Evolutionary conservation across 371 early-diverging fungal genomes (phyloP), one percentile per base, ranked within the genome.

Genomic region (Mortierella sp.): DNA sequence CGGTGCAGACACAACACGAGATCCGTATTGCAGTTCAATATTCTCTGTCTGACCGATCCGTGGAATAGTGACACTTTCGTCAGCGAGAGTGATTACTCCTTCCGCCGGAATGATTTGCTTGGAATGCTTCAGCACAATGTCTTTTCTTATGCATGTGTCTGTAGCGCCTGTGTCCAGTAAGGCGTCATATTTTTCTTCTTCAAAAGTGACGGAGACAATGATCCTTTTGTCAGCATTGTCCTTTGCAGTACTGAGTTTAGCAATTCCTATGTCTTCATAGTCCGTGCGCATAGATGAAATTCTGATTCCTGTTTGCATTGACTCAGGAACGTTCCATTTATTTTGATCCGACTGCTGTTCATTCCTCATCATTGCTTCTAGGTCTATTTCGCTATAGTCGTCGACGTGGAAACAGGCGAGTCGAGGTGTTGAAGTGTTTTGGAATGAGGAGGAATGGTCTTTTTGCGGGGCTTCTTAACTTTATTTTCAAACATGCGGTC

Each of bases 161-260:
- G 48, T 48, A 26, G 48, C 26, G 4, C 48, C 48, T 8, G 48
- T 26, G 24, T 26, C 48, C 8, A 48, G 7, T 24, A 48, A 19
- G n/a, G 48, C 48, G 5, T 48, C 48, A 48, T 26, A 48, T 24
- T 48, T 43, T 17, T 43, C 43, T 6, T 19, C 43, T 43, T 43
- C 43, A 4, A 43, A 43, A 6, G 17, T 43, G 43, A 19, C 17
- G 17, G 12, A 17, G n/a, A 43, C 43, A 43, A 43, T 43, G 43
- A 19, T 43, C 5, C 19, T 6, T 43, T 43, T 43, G 11, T 43
- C 43, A 11, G 43, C 43, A 19, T 19, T 11, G 19, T 43, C 43
- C 5, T 43, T 43, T 19, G 43, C 4, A 6, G 43, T 17, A 5
- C 17, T 6, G 6, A 43, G 17, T 43, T 43, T 43, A 43, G 19